These are phyloP conservation scores for Lojkania enalia DNA, from an alignment of 2,329 filamentous ascomycete genomes.

Conservation along the genomic window DNA sequence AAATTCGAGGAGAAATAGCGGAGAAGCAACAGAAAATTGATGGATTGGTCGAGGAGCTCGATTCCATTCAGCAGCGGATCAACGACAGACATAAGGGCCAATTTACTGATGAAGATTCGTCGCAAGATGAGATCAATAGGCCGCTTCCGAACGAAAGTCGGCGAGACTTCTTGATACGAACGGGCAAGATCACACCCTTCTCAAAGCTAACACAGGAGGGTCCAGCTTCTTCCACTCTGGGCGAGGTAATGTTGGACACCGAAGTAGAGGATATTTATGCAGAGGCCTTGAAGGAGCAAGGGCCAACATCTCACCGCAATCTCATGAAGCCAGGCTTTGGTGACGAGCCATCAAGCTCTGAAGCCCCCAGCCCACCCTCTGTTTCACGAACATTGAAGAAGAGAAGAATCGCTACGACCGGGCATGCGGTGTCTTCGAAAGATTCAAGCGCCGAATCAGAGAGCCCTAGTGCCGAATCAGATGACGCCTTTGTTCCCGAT, in stretches of 20 bases:
- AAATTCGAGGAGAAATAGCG: conserved; percentile 66
- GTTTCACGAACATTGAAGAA: conserved; percentile 46
- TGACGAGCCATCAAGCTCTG: conserved; percentile 32
- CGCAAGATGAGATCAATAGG: conserved; percentile 55
- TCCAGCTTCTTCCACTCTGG: conserved; percentile 69
- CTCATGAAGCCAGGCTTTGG: conserved; percentile 54
- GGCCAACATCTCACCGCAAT: conserved; percentile 52
- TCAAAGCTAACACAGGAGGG: conserved; percentile 72
- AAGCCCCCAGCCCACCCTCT: conserved; percentile 34
- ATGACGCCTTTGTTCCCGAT: conserved; percentile 48
- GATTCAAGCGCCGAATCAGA: conserved; percentile 23
- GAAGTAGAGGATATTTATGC: no score
- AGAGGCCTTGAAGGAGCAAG: conserved; percentile 53
- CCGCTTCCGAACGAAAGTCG: conserved; percentile 78
- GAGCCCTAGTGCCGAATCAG: conserved; percentile 40
- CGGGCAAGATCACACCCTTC: conserved; percentile 97
- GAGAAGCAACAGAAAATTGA: conserved; percentile 67
- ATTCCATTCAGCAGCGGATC: conserved; percentile 80
- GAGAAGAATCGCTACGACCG: conserved; percentile 35
- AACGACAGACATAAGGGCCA: conserved; percentile 68
- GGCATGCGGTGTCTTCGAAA: conserved; percentile 17
- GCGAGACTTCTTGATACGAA: conserved; percentile 88
- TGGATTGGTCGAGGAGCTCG: conserved; percentile 70
- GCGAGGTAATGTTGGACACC: conserved; percentile 77
- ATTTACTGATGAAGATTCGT: conserved; percentile 49